Evolutionary conservation across 768 basidiomycete genomes (phyloP).

Genomic region (Mycena polygramma): DNA sequence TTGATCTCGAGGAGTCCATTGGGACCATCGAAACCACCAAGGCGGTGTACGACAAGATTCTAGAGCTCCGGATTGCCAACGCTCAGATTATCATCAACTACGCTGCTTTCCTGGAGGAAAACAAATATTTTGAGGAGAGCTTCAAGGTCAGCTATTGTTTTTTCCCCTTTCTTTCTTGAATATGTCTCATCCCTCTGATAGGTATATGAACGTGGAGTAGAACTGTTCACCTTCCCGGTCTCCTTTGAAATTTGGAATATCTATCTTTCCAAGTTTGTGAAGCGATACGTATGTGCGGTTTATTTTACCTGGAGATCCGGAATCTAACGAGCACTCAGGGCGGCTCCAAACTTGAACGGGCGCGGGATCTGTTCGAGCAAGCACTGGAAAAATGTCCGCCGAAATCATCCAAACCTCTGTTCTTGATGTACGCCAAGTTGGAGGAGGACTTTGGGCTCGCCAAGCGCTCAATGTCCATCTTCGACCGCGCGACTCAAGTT

Average conservation of each 20-base stretch:
- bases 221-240: conserved; percentile 97
- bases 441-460: conserved; percentile 97
- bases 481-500: conserved; percentile 90
- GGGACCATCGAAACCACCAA: conserved; percentile 94
- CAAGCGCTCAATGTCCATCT: conserved; percentile 95
- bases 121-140: conserved; percentile 98
- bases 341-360: conserved; percentile 93
- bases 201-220: conserved; percentile 98
- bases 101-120: conserved; percentile 96
- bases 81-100: conserved; percentile 98
- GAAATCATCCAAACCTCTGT: conserved; percentile 94
- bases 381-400: conserved; percentile 96
- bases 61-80: conserved; percentile 97
- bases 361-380: conserved; percentile 98
- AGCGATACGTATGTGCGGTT: conserved; percentile 83
- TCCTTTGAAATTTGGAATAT: conserved; percentile 99
- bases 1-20: conserved; percentile 97
- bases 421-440: conserved; percentile 94
- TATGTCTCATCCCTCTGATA: conserved; percentile 44
- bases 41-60: conserved; percentile 94
- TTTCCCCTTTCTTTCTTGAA: not conserved
- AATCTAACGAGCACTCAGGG: conserved; percentile 61
- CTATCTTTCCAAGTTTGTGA: conserved; percentile 96
- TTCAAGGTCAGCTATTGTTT: conserved; percentile 82
- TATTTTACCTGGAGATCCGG: not conserved